A percentile compares a stretch with the other conserved stretches of the same genome.
Conservation (phyloP, 2,329 filamentous ascomycete genomes). For the Calonectria naviculata region DNA sequence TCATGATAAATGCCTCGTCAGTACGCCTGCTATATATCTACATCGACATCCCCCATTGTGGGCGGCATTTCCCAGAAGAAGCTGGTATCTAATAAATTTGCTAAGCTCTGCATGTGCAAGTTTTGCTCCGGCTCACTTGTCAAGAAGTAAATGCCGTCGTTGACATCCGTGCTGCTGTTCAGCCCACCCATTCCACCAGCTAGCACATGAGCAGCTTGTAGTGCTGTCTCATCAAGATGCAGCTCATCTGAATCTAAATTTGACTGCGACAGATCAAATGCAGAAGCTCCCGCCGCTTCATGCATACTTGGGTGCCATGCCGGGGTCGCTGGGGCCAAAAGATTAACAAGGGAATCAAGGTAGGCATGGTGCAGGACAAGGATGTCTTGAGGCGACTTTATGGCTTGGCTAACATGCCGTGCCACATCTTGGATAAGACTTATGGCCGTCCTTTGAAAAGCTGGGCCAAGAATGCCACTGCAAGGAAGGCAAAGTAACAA, state of each 20-base stretch:
- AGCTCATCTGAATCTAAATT: not conserved
- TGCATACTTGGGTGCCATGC: not conserved
- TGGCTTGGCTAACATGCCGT: constrained; percentile 9
- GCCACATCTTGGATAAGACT: constrained; percentile 17
- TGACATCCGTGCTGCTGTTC: not conserved
- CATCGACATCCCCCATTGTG: not conserved
- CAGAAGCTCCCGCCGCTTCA: not conserved
- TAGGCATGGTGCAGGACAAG: constrained; percentile 11
- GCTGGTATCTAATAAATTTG: not conserved
- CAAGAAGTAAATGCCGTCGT: not conserved
- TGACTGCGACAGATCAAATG: not conserved
- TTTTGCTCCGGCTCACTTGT: not conserved
- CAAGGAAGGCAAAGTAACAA: constrained; percentile 25
- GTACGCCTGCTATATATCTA: not conserved
- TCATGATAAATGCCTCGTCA: not conserved
- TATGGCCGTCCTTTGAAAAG: constrained; percentile 24
- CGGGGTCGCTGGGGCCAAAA: not conserved
- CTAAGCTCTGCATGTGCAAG: not conserved
- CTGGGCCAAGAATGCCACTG: constrained; percentile 22
- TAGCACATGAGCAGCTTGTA: not conserved
- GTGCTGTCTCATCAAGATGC: not conserved
- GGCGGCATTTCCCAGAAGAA: not conserved
- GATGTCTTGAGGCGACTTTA: constrained; percentile 28
- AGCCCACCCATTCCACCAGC: not conserved
- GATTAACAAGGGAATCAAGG: constrained; percentile 11